These are phyloP conservation scores for Oxytropis ochrocephala DNA, from an alignment of 306 rosid genomes.

Conservation along the genomic window DNA sequence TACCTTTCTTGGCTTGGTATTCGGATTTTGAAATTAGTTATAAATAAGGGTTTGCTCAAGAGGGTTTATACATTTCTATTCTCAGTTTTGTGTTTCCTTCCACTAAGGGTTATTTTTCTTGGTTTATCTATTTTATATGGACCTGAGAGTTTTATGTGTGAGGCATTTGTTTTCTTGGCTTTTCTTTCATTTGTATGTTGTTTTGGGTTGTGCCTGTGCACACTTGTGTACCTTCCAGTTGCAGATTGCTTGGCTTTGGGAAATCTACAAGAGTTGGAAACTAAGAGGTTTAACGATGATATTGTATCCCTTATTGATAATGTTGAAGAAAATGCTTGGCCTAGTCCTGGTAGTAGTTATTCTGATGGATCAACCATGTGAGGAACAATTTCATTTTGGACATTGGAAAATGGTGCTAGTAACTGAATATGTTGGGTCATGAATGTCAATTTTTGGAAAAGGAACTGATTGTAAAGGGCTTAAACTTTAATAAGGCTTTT, in stretches of 20 bases:
- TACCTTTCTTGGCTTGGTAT: constrained; percentile 97
- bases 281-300: constrained; percentile 61
- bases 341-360: constrained; percentile 57
- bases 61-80: constrained; percentile 82
- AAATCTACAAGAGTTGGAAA: constrained; percentile 68
- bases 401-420: too few relatives aligned
- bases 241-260: constrained; percentile 93
- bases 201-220: constrained; percentile 82
- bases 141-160: constrained; percentile 72
- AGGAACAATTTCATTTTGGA: too few relatives aligned
- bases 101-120: constrained; percentile 85
- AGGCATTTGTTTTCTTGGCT: constrained; percentile 86
- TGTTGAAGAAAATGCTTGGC: constrained; percentile 44
- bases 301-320: constrained; percentile 58
- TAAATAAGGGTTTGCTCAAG: constrained; percentile 91
- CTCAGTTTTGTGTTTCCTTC: constrained; percentile 85
- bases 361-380: too few relatives aligned
- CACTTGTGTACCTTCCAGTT: constrained; percentile 86
- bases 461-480: constrained; percentile 86
- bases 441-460: constrained; percentile 77
- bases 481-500: constrained; percentile 60
- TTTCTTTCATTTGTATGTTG: constrained; percentile 83
- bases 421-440: constrained; percentile 35
- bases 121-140: constrained; percentile 74
- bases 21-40: constrained; percentile 88